phyloP scores from a whole-genome alignment of 768 basidiomycete species.

The Mycena galericulata region DNA sequence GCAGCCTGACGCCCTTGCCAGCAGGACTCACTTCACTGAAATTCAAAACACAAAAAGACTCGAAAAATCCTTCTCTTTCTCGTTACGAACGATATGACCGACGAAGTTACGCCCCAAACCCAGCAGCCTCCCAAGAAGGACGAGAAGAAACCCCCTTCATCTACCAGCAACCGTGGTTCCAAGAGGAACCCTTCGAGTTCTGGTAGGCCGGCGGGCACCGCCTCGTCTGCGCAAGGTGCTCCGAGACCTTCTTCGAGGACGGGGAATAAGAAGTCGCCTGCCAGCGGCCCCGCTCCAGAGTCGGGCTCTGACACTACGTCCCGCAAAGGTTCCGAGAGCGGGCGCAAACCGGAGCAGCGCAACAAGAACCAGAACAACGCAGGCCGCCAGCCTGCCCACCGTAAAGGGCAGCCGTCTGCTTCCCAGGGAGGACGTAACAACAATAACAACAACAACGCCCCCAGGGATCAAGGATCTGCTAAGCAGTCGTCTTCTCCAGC shows the following conservation, averaged over 20 bases:
- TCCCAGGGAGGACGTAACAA: slow-evolving; percentile 66
- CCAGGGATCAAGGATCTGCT: slow-evolving; percentile 55
- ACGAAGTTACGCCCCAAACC: slow-evolving; percentile 75
- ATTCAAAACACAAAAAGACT: slow-evolving; percentile 59
- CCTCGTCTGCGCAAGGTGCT: slow-evolving; percentile 53
- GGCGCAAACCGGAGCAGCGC: slow-evolving; percentile 69
- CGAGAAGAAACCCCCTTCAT: slow-evolving; percentile 72
- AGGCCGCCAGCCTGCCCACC: slow-evolving; percentile 61
- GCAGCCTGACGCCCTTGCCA: slow-evolving; percentile 31
- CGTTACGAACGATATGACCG: slow-evolving; percentile 90
- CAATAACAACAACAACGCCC: slow-evolving; percentile 32
- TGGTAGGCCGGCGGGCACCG: slow-evolving; percentile 58
- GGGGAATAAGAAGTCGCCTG: slow-evolving; percentile 71
- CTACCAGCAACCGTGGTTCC: slow-evolving; percentile 64
- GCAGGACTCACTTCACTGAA: slow-evolving; percentile 49
- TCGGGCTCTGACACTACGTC: slow-evolving; percentile 80
- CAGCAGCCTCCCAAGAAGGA: slow-evolving; percentile 74
- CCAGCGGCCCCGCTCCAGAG: slow-evolving; percentile 59
- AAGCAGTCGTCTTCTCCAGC: slow-evolving; percentile 62
- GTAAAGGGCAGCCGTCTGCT: slow-evolving; percentile 69
- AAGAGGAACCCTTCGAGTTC: slow-evolving; percentile 71
- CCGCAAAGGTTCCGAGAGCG: slow-evolving; percentile 67
- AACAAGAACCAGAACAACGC: slow-evolving; percentile 62
- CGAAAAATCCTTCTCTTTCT: slow-evolving; percentile 60
- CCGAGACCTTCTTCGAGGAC: slow-evolving; percentile 73